phyloP scores from a whole-genome alignment of 116 monocot genomes.

The Trichopus zeylanicus region DNA sequence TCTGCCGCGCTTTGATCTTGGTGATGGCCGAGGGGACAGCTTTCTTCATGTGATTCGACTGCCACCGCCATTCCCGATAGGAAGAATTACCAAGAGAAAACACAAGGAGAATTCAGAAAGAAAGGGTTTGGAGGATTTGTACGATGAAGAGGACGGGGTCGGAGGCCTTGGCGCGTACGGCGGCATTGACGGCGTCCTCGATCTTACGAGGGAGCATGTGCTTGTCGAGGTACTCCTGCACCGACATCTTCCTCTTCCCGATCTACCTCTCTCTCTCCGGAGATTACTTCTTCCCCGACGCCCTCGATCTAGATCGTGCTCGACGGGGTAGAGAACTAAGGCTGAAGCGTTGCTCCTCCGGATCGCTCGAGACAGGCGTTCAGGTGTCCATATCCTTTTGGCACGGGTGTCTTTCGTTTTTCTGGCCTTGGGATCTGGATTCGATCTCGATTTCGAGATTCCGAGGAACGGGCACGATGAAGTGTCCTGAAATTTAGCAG shows the following conservation, averaged over 20 bases:
- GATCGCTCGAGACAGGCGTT: too few species aligned
- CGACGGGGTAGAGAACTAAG: too few species aligned
- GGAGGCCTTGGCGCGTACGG: constrained; percentile 77
- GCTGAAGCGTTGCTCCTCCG: too few species aligned
- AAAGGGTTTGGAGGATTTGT: not conserved
- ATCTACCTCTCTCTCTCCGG: not conserved
- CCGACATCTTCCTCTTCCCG: constrained; percentile 47
- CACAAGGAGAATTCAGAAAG: not conserved
- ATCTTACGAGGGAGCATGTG: constrained; percentile 86
- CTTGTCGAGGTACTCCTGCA: constrained; percentile 94
- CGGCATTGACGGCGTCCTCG: constrained; percentile 96
- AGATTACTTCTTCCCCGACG: not conserved
- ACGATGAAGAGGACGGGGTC: constrained; percentile 92
- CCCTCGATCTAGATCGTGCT: too few species aligned
- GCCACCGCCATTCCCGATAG: not conserved
- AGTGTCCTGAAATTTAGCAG: too few species aligned
- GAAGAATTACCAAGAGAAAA: not conserved
- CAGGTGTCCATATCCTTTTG: too few species aligned
- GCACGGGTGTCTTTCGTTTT: too few species aligned
- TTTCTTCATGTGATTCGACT: constrained; percentile 91
- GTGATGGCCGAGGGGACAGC: constrained; percentile 85
- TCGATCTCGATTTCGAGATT: too few species aligned
- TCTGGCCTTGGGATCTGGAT: too few species aligned
- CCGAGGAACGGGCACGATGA: too few species aligned
- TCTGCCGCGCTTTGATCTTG: constrained; percentile 85